Base-by-base conservation (phyloP, 352 stramenopile genomes). In the Pythium coloratum region DNA sequence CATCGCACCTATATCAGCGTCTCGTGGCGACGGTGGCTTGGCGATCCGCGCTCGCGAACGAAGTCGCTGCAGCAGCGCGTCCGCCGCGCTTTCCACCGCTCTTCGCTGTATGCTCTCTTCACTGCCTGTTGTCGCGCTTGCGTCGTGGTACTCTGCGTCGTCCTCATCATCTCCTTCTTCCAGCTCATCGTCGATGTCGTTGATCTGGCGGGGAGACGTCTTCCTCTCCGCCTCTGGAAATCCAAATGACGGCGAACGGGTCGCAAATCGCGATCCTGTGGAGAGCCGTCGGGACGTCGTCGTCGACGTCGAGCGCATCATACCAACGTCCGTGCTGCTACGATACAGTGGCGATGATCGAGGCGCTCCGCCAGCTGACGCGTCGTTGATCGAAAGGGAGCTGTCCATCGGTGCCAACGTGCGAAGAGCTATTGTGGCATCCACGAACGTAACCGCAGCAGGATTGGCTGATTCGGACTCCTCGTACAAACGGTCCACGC, bases 41-140 rank as follows among this genome's bases (percentile, higher is more conserved):
- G 53, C 59, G 2, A 49, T 59, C 2, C 66, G 66, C 42, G 59
- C 59, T 8, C 66, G 66, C 46, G 54, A 44, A 12, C 66, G 59
- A 47, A 72, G 54, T 1, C 66, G 59, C 46, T 67, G 66, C 24
- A 72, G 47, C 42, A 72, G 59, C 24, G 59, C 66, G 18, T 72
- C 66, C 3, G 66, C 66, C 9, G 66, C 66, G 46, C 59, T 72
- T 56, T 72, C 66, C 32, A 72, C 66, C 7, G 66, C 66, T 26
- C 53, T 59, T 53, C 58, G 56, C 28, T 59, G 55, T 20, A 44
- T 26, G 6, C 24, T 5, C 14, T 16, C 13, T 51, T 55, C 20
- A 30, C 44, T 14, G 5, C 9, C 7, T 5, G 33, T 16, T 2
- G 47, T 7, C 20, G 47, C 42, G 10, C 18, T 12, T 16, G 54